Conservation (phyloP, 2,329 filamentous ascomycete species). For the Stagonosporopsis cucurbitacearum region DNA sequence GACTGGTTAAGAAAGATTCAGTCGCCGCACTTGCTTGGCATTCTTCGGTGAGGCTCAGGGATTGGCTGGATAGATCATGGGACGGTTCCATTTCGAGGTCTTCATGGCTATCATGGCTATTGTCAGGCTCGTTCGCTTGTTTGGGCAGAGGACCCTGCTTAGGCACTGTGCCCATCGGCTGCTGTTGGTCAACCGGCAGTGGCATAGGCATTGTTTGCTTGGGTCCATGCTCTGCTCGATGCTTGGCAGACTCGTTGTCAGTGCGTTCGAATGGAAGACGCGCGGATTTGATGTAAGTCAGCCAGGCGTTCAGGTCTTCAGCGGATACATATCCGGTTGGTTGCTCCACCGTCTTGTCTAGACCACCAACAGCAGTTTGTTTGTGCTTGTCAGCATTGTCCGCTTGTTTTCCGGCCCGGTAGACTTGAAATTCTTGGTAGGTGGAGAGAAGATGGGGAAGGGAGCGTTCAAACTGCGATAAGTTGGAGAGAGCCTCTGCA, state of each 20-base stretch:
- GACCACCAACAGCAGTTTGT: background rate
- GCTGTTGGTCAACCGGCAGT: background rate
- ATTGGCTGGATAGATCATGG: background rate
- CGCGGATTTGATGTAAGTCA: background rate
- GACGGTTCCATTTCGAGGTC: background rate
- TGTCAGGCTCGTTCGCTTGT: background rate
- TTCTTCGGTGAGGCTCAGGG: background rate
- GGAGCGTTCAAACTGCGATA: background rate
- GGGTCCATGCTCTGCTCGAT: background rate
- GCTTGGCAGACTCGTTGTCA: background rate
- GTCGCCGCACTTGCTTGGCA: background rate
- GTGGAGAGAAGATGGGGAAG: background rate
- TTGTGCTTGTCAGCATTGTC: background rate
- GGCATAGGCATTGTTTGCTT: background rate
- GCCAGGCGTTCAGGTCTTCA: background rate
- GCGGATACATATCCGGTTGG: background rate
- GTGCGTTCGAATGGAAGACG: background rate
- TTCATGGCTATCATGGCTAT: background rate
- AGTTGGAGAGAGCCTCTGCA: background rate
- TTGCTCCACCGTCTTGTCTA: background rate
- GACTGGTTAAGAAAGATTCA: background rate
- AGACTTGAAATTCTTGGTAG: background rate
- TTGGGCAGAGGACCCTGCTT: background rate
- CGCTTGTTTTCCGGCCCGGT: background rate
- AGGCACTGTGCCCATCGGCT: background rate